Percentiles rank a stretch among this genome's conserved stretches.
Conservation (phyloP, 192 early-diverging fungal species). For the Kickxella alabastrina region DNA sequence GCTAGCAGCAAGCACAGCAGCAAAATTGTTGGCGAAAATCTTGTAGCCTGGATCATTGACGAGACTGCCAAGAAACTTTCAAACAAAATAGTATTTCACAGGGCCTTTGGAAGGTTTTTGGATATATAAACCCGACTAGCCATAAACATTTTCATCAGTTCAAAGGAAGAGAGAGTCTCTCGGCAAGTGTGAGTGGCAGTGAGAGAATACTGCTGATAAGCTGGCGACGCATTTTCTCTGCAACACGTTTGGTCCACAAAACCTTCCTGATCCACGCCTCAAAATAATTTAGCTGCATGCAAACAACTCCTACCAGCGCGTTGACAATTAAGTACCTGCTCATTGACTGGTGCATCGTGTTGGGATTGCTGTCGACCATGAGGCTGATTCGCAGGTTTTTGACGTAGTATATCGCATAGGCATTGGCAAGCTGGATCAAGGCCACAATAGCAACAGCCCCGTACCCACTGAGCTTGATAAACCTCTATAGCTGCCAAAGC, state of each 20-base stretch:
- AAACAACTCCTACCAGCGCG: conserved; percentile 5
- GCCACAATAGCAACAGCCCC: conserved; percentile 4
- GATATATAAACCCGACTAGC: neutral
- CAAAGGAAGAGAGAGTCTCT: conserved; percentile 24
- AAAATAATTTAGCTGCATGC: conserved; percentile 4
- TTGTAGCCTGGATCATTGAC: neutral
- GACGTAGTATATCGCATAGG: conserved; percentile 9
- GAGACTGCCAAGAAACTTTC: neutral
- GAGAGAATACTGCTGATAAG: conserved; percentile 1
- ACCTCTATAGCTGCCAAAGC: conserved; percentile 4
- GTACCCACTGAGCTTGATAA: conserved; percentile 12
- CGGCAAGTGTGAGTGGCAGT: conserved; percentile 10
- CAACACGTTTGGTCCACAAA: conserved; percentile 6
- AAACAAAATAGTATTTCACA: neutral
- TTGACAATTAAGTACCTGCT: conserved; percentile 18
- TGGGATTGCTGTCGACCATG: conserved; percentile 26
- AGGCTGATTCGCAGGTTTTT: conserved; percentile 14
- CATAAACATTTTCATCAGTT: neutral
- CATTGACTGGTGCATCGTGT: conserved; percentile 21
- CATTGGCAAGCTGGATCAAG: conserved; percentile 5
- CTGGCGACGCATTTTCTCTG: neutral
- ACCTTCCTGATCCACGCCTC: neutral
- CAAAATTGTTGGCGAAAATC: neutral
- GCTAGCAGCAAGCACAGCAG: neutral
- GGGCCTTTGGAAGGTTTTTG: neutral